Percentiles rank a stretch among this genome's conserved stretches.
phyloP scores from a whole-genome alignment of 2,329 filamentous ascomycete genomes.

The Cadophora luteo-olivacea region DNA sequence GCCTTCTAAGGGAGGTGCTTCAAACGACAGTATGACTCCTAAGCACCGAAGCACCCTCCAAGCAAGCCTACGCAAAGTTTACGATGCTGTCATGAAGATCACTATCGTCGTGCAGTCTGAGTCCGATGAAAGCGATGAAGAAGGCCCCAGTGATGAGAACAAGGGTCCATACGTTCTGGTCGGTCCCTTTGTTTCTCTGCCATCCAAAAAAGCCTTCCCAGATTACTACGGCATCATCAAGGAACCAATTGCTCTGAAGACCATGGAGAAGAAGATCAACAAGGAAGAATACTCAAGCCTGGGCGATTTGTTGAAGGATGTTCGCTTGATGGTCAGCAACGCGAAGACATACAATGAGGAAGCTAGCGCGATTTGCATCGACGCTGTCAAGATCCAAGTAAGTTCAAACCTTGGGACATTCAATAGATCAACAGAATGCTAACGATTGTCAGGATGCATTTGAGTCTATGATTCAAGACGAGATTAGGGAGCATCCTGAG shows the following conservation, averaged over 20 bases:
- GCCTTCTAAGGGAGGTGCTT: conserved; percentile 57
- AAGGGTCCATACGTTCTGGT: conserved; percentile 81
- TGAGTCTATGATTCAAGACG: conserved; percentile 58
- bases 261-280: conserved; percentile 94
- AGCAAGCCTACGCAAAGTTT: conserved; percentile 76
- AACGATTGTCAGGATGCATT: conserved; percentile 61
- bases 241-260: conserved; percentile 93
- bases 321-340: conserved; percentile 85
- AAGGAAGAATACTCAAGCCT: conserved; percentile 89
- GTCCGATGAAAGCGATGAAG: conserved; percentile 53
- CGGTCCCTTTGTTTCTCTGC: conserved; percentile 90
- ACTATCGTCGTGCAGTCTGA: conserved; percentile 72
- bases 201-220: conserved; percentile 86
- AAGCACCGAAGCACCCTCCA: conserved; percentile 81
- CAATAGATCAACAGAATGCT: conserved; percentile 36
- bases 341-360: conserved; percentile 98
- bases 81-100: conserved; percentile 81
- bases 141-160: conserved; percentile 47
- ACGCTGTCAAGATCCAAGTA: conserved; percentile 93
- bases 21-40: conserved; percentile 63
- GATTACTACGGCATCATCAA: conserved; percentile 96
- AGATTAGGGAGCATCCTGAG: conserved; percentile 60
- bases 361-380: conserved; percentile 86
- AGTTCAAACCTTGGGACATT: conserved; percentile 43
- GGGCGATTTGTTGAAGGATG: conserved; percentile 81